phyloP scores from a whole-genome alignment of 23 red algal genomes.

The Pyropia haitanensis region DNA sequence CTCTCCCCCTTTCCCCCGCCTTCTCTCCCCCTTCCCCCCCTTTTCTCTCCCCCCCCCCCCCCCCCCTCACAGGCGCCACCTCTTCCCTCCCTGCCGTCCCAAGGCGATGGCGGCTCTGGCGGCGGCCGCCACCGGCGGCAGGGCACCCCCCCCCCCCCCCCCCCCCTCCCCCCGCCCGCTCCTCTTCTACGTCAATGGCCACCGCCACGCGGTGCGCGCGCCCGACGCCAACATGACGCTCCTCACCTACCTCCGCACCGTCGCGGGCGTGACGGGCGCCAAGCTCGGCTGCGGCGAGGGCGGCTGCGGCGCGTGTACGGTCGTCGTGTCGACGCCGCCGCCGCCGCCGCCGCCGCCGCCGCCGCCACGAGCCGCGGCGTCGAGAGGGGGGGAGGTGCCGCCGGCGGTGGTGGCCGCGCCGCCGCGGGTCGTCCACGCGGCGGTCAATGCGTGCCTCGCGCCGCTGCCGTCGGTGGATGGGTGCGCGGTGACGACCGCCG shows the following conservation, averaged over 20 bases:
- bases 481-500: slow-evolving; percentile 61
- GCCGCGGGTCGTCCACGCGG: slow-evolving; percentile 11
- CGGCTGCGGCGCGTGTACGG: slow-evolving; percentile 83
- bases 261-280: slow-evolving; percentile 46
- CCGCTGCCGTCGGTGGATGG: slow-evolving; percentile 46
- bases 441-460: slow-evolving; percentile 70
- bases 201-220: slow-evolving; percentile 8
- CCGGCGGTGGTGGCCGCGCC: no score
- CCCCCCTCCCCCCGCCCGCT: not conserved
- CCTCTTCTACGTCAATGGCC: slow-evolving; percentile 44
- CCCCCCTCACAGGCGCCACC: not conserved
- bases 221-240: slow-evolving; percentile 13
- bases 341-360: not conserved
- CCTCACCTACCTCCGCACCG: slow-evolving; percentile 31
- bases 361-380: no score
- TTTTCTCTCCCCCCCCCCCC: not conserved
- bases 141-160: not conserved
- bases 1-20: not conserved
- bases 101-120: not conserved
- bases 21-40: not conserved
- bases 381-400: not conserved
- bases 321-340: slow-evolving; percentile 18
- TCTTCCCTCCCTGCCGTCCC: not conserved
- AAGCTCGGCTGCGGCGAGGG: slow-evolving; percentile 92
- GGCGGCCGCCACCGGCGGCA: not conserved